Evolutionary conservation across 2,329 filamentous ascomycete species (phyloP), one percentile per base, ranked within the genome.

Genomic region (Epichloe gansuensis): DNA sequence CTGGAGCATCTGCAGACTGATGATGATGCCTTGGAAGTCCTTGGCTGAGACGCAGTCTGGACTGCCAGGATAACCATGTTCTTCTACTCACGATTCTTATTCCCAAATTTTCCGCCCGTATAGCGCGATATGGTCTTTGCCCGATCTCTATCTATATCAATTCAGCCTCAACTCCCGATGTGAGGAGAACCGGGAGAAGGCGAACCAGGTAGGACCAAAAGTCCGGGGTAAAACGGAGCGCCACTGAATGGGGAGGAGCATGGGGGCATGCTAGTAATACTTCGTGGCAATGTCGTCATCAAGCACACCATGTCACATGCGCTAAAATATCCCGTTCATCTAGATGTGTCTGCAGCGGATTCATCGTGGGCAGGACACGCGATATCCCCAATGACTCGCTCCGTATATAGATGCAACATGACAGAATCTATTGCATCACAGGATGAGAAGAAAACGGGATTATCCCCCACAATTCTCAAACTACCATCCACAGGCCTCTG

Each of bases 161-260:
- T 2, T 45, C 12, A n/a, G 6, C n/a, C 12, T 38, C 12, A 13
- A 36, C 17, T 43, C 21, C 27, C 27, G 31, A 44, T 39, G 15
- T 7, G 21, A 50, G 25, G 21, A 50, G 25, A 27, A 17, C 15
- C 34, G 31, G 36, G 35, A 25, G 36, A 45, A 46, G 44, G 50
- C 49, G 34, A 39, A 40, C 39, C 17, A 36, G 38, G 50, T 41
- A 51, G 34, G 21, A 36, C 50, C 50, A 39, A 52, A 41, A 48
- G 46, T 48, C 50, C 50, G 50, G 50, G 50, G 45, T 48, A n/a
- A 40, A 42, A 31, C 27, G n/a, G n/a, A 36, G 27, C 45, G 43
- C 39, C 45, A 41, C 23, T 15, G 12, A 12, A 39, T 25, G 42
- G 25, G 42, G 21, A 27, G 42, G 21, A 27, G 41, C 41, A 43